Percentiles rank a stretch among this genome's conserved stretches.
These are phyloP conservation scores for Massarina eburnea DNA, from an alignment of 2,329 filamentous ascomycete species.

Conservation along the genomic window DNA sequence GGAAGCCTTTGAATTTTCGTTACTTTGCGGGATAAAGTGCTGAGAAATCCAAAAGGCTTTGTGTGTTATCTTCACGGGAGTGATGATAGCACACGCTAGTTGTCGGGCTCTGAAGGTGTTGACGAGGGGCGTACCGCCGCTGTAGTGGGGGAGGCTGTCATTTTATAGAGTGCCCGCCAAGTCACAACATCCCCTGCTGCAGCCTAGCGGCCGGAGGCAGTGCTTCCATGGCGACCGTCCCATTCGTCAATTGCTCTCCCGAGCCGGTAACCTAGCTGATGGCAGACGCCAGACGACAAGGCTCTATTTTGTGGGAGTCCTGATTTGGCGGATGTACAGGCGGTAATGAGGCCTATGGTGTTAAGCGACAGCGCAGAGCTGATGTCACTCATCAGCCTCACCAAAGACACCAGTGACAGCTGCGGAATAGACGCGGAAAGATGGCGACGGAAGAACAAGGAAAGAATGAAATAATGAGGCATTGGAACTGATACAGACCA, in stretches of 20 bases:
- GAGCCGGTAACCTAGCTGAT: constrained; percentile 17
- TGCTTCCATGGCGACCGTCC: constrained; percentile 18
- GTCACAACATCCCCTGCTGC: constrained; percentile 8
- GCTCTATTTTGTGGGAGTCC: constrained; percentile 14
- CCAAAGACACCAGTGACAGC: not conserved
- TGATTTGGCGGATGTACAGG: constrained; percentile 18
- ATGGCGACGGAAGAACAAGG: not conserved
- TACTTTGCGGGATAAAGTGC: constrained; percentile 39
- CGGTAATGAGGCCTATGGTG: not conserved
- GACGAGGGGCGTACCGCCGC: constrained; percentile 41
- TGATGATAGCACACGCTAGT: constrained; percentile 41
- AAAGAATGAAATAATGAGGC: not conserved
- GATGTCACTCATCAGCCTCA: constrained; percentile 16
- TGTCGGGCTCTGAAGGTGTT: constrained; percentile 43
- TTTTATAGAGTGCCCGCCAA: constrained; percentile 37
- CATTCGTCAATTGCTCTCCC: constrained; percentile 31
- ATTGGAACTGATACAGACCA: not conserved
- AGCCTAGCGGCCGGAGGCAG: constrained; percentile 24
- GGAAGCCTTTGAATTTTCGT: constrained; percentile 51
- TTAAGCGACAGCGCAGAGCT: constrained; percentile 13
- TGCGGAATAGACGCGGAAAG: not conserved
- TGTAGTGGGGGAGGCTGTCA: constrained; percentile 31
- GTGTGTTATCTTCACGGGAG: constrained; percentile 39
- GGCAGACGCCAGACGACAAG: constrained; percentile 21
- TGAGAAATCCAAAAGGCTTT: constrained; percentile 40